Percentiles rank a stretch among this genome's conserved stretches.
These are phyloP conservation scores for Melaleuca alternifolia DNA, from an alignment of 345 rosid genomes.

Conservation along the genomic window DNA sequence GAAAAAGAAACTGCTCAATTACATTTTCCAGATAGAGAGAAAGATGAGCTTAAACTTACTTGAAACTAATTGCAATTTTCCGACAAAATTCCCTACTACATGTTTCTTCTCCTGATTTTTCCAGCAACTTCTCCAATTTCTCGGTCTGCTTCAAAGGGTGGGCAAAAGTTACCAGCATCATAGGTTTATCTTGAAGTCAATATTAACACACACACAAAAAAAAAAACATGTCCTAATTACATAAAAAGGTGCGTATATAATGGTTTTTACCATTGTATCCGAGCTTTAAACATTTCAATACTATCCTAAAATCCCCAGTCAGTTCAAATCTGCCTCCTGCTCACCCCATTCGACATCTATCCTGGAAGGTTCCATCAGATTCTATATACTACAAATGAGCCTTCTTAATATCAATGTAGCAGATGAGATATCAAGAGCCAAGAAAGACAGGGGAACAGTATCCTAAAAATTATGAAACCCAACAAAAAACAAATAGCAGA, in stretches of 20 bases:
- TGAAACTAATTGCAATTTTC: constrained; percentile 50
- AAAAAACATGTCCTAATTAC: background rate
- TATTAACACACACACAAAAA: background rate
- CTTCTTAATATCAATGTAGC: background rate
- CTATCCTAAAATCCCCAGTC: background rate
- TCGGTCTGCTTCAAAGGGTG: constrained; percentile 20
- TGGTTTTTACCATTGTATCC: background rate
- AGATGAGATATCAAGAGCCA: background rate
- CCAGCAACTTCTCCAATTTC: constrained; percentile 44
- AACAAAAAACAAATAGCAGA: background rate
- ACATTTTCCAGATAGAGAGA: background rate
- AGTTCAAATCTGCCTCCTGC: background rate
- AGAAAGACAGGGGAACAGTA: background rate
- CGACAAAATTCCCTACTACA: constrained; percentile 34
- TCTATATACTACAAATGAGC: background rate
- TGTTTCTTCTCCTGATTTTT: constrained; percentile 16
- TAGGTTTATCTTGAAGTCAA: background rate
- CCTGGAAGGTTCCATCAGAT: background rate
- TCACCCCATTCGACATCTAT: background rate
- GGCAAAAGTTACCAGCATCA: background rate
- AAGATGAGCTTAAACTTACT: constrained; percentile 19
- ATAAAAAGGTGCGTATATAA: background rate
- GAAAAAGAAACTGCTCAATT: background rate
- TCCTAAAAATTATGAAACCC: background rate
- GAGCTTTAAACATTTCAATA: background rate